phyloP scores from a whole-genome alignment of 345 rosid genomes.

The Aquilaria yunnanensis region DNA sequence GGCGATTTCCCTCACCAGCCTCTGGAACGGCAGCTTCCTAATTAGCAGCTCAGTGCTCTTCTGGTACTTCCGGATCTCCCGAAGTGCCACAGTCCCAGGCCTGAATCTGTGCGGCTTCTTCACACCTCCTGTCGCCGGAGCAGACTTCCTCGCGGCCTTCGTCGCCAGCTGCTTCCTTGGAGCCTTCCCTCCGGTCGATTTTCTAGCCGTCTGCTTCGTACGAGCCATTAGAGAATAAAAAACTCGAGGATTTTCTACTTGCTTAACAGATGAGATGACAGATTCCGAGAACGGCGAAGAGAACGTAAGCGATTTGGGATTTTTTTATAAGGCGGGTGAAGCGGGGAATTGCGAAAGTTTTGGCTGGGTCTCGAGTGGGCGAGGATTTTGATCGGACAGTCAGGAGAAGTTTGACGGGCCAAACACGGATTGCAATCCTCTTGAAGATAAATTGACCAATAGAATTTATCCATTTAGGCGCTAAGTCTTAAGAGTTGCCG shows the following conservation, averaged over 20 bases:
- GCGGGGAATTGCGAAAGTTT: slow-evolving; percentile 11
- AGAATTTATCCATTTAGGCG: slow-evolving; percentile 5
- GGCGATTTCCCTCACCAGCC: slow-evolving; percentile 52
- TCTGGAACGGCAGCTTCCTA: slow-evolving; percentile 50
- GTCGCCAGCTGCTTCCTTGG: slow-evolving; percentile 54
- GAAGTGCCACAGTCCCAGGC: slow-evolving; percentile 44
- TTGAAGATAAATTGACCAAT: slow-evolving; percentile 9
- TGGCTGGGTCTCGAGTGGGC: not conserved
- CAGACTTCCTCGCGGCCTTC: slow-evolving; percentile 44
- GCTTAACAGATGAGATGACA: not conserved
- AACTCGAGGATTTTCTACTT: not conserved
- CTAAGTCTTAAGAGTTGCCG: not conserved
- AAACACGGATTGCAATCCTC: slow-evolving; percentile 22
- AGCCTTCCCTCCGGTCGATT: slow-evolving; percentile 53
- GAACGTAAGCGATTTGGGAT: not conserved
- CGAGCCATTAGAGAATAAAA: slow-evolving; percentile 34
- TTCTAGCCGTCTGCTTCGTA: slow-evolving; percentile 50
- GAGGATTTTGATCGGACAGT: slow-evolving; percentile 14
- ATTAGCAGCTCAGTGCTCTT: slow-evolving; percentile 48
- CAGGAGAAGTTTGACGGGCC: not conserved
- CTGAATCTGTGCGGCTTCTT: slow-evolving; percentile 58
- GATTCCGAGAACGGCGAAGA: not conserved
- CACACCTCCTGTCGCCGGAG: slow-evolving; percentile 58
- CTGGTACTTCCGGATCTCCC: slow-evolving; percentile 52
- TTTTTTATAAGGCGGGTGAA: not conserved